phyloP scores from a whole-genome alignment of 306 rosid species.

The Lupinus albus region DNA sequence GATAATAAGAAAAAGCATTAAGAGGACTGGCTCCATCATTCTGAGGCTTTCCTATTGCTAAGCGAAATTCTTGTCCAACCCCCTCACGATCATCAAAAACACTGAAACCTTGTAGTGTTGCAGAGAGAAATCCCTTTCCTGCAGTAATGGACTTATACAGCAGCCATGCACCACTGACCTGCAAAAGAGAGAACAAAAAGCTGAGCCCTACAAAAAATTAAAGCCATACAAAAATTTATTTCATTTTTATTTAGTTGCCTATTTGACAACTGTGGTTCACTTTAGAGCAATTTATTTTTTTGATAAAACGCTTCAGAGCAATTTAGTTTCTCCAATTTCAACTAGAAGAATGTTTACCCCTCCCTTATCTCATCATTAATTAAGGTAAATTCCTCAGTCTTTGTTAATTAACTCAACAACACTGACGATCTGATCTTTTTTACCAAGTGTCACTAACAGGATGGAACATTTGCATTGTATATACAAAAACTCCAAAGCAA shows the following conservation, averaged over 20 bases:
- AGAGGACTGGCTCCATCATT: constrained; percentile 51
- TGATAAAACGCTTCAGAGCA: not conserved
- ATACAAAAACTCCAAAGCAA: constrained; percentile 10
- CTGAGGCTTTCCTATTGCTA: constrained; percentile 83
- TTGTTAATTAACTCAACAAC: not conserved
- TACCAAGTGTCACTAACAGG: not conserved
- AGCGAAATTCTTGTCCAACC: constrained; percentile 75
- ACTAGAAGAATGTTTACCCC: constrained; percentile 1
- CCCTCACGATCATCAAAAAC: constrained; percentile 96
- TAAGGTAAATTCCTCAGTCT: not conserved
- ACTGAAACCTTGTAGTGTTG: constrained; percentile 80
- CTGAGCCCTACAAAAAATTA: constrained; percentile 17
- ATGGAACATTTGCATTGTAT: not conserved
- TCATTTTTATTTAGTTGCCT: not conserved
- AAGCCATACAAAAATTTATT: constrained; percentile 8
- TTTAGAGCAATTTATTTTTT: not conserved
- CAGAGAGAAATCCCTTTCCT: constrained; percentile 87
- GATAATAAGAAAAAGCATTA: constrained; percentile 41
- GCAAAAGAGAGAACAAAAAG: constrained; percentile 41
- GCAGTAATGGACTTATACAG: constrained; percentile 75
- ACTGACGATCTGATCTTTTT: not conserved
- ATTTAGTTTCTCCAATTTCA: constrained; percentile 8
- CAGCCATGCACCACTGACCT: constrained; percentile 88
- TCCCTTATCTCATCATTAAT: constrained; percentile 5
- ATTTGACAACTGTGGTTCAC: not conserved